Conservation (phyloP, 441 rosid species). For the Adansonia rubrostipa region DNA sequence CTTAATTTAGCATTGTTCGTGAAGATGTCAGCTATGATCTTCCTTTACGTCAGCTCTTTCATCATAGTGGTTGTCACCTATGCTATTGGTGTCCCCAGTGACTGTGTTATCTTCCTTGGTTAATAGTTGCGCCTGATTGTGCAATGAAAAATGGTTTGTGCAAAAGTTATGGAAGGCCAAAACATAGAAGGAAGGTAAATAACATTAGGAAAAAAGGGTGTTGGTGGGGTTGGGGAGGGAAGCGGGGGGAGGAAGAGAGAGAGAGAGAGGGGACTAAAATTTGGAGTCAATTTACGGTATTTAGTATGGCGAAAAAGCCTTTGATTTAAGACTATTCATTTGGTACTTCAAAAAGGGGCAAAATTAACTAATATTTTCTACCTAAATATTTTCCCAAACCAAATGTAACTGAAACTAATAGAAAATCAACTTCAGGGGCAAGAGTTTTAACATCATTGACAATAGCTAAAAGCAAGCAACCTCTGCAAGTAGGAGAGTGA, state of each 20-base stretch:
- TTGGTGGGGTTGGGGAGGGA: not conserved
- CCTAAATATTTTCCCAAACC: not conserved
- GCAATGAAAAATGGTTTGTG: not conserved
- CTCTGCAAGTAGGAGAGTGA: conserved; percentile 63
- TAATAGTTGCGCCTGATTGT: conserved; percentile 18
- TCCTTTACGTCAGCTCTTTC: conserved; percentile 54
- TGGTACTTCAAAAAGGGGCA: not conserved
- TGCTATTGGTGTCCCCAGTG: not conserved
- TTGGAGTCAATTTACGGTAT: conserved; percentile 8
- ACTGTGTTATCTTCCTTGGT: conserved; percentile 47
- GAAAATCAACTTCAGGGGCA: not conserved
- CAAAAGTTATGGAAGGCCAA: not conserved
- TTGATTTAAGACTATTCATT: not conserved
- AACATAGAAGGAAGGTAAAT: not conserved
- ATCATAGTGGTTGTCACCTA: conserved; percentile 27
- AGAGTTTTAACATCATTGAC: not conserved
- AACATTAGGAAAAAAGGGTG: not conserved
- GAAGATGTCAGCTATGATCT: conserved; percentile 57
- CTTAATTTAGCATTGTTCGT: conserved; percentile 67
- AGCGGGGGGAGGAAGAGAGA: not conserved
- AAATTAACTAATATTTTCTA: not conserved
- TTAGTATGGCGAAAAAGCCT: not conserved
- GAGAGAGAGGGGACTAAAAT: not conserved
- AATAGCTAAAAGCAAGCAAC: conserved; percentile 41
- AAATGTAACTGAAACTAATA: not conserved